Evolutionary conservation across 2,329 filamentous ascomycete genomes (phyloP), one percentile per base, ranked within the genome.

Genomic region (Fusarium veterinarium): DNA sequence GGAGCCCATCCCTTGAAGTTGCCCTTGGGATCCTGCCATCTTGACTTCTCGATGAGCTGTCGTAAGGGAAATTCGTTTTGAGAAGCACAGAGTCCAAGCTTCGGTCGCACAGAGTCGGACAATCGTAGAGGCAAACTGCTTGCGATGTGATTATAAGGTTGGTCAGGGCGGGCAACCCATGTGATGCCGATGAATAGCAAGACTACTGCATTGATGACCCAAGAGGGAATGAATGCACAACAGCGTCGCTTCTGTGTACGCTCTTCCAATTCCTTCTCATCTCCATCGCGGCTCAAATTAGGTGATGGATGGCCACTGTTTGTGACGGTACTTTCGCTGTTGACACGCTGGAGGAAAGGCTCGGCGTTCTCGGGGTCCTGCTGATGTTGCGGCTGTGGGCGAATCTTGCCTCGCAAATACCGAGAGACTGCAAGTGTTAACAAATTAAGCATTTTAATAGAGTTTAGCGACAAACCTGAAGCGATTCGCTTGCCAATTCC

Each of bases 1-100:
- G 79, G 79, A 13, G 79, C 79, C 79, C 79, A 81, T 17, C 79
- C 79, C 73, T 80, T 81, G 71, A 80, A 80, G 49, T 77, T 45
- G 5, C 72, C 79, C 12, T 64, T 65, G 12, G 76, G 71, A 7
- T 55, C n/a, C 33, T 73, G 67, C 79, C 79, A 81, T 28, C 58
- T 69, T 6, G 60, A 37, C 52, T 70, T 64, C 16, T 71, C 60
- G 44, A 79, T 70, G 12, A 81, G 74, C 16, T 75, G 69, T 13
- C 72, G 78, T 9, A 81, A 67, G 14, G 79, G 79, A 74, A 78
- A 80, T 10, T 74, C 64, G 14, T 75, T 79, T 28, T 67, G 53
- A 12, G 66, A 49, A 19, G 69, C 40, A 59, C 79, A 80, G 5
- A 67, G 64, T 20, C 74, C 69, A n/a, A 74, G 40, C 13, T 64